A percentile compares a stretch with the other conserved stretches of the same genome.
These are phyloP conservation scores for Bullera alba DNA, from an alignment of 768 basidiomycete genomes.

Conservation along the genomic window DNA sequence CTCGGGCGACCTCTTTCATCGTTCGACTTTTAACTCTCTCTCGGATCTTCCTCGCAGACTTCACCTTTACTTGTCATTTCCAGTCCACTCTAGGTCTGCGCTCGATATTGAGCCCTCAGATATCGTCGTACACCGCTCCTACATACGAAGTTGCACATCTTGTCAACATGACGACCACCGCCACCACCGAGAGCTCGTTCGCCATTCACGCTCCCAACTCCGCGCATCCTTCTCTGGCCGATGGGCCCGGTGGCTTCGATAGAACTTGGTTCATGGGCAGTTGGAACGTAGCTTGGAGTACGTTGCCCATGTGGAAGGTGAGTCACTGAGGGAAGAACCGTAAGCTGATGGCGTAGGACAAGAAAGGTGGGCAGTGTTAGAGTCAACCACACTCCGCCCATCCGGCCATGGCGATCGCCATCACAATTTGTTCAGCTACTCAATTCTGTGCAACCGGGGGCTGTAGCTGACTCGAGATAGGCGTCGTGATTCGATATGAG, in stretches of 20 bases:
- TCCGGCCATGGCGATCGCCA: no score
- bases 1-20: no score
- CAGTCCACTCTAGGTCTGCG: no score
- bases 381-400: background rate
- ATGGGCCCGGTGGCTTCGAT: constrained; percentile 21
- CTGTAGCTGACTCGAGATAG: constrained; percentile 11
- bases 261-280: constrained; percentile 39
- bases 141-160: no score
- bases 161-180: constrained; percentile 1
- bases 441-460: background rate
- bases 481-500: constrained; percentile 49
- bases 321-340: constrained; percentile 5
- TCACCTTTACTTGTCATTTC: no score
- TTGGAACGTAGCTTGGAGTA: constrained; percentile 49
- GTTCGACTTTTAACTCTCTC: no score
- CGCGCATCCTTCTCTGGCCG: constrained; percentile 25
- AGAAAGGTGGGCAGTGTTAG: constrained; percentile 34
- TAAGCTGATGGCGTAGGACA: constrained; percentile 38
- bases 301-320: constrained; percentile 51
- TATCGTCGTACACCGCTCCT: no score
- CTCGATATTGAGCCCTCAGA: no score
- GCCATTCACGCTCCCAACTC: constrained; percentile 27
- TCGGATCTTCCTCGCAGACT: no score
- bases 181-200: constrained; percentile 8
- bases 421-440: no score